phyloP scores from a whole-genome alignment of 495 filamentous ascomycete genomes.

The Xylona heveae region DNA sequence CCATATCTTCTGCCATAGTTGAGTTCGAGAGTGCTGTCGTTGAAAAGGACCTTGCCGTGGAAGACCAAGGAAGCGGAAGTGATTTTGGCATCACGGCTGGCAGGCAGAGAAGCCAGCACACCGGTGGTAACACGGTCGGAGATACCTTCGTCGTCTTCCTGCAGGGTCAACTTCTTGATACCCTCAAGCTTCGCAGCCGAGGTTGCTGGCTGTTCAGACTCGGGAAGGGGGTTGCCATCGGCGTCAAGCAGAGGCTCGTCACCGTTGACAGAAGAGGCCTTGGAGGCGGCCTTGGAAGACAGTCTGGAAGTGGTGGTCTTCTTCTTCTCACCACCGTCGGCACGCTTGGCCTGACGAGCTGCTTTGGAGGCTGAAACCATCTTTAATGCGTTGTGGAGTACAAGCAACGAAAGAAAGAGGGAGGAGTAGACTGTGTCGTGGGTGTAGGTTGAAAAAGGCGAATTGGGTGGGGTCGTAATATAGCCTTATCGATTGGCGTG shows the following conservation, averaged over 20 bases:
- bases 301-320: conserved; percentile 36
- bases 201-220: conserved; percentile 41
- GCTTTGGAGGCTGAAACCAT: conserved; percentile 97
- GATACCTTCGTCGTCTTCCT: conserved; percentile 89
- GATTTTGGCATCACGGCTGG: conserved; percentile 89
- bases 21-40: conserved; percentile 79
- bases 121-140: conserved; percentile 97
- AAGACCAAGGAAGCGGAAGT: conserved; percentile 85
- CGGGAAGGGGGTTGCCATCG: conserved; percentile 32
- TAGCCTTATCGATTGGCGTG: too few relatives aligned
- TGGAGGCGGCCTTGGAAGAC: conserved; percentile 38
- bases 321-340: conserved; percentile 29
- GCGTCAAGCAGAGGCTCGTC: conserved; percentile 42
- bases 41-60: conserved; percentile 91
- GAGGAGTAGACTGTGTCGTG: neutral
- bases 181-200: conserved; percentile 50
- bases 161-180: conserved; percentile 60
- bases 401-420: too few relatives aligned
- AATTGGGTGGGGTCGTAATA: too few relatives aligned
- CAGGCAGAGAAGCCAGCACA: conserved; percentile 66
- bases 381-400: conserved; percentile 11
- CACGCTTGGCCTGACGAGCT: conserved; percentile 89
- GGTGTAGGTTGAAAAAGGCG: too few relatives aligned
- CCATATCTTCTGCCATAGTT: conserved; percentile 88
- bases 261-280: conserved; percentile 44